Base-by-base conservation (phyloP, 768 basidiomycete species). In the Mycena indigotica region DNA sequence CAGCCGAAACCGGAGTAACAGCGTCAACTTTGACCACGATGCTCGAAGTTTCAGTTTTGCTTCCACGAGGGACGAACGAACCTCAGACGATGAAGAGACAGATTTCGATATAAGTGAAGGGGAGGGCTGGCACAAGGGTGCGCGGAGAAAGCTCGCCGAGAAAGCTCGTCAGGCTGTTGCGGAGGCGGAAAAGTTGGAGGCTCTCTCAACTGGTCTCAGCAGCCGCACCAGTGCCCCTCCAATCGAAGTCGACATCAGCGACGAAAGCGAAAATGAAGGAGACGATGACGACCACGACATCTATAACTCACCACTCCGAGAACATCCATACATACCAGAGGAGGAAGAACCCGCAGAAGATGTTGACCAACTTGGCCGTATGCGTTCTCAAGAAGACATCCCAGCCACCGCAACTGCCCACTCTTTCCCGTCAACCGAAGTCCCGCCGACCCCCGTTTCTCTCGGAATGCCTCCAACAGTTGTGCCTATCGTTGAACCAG, bases 31-130 rank as follows among this genome's bases (percentile, higher is more conserved):
- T 49, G 75, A 75, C 16, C 84, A 88, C 55, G 85, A 83, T 5
- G 74, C 78, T 1, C 80, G 85, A 26, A 88, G 89, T 65, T 91
- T 91, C 70, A 89, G 89, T 64, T 94, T 93, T 66, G 80, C 84
- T 2, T 89, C 89, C 65, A 84, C 84, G 3, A 77, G 77, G 16
- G 86, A 81, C 52, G 82, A 81, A 13, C 78, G 75, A 50, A 84
- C 85, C 38, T 83, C 83, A 5, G 81, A 81, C 28, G 77, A 72
- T 35, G 80, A 80, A 48, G 81, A 80, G 29, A 80, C 80, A 29
- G 84, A 82, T 57, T 75, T 73, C 44, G 78, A 81, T 52, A 65
- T 78, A 32, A 79, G 79, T 57, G 80, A 58, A 26, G 74, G 73
- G 6, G 83, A 84, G 48, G 80, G 77, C 5, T 89, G 86, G 85